A percentile compares a stretch with the other conserved stretches of the same genome.
These are phyloP conservation scores for Penicillium daleae DNA, from an alignment of 495 filamentous ascomycete genomes.

Conservation along the genomic window DNA sequence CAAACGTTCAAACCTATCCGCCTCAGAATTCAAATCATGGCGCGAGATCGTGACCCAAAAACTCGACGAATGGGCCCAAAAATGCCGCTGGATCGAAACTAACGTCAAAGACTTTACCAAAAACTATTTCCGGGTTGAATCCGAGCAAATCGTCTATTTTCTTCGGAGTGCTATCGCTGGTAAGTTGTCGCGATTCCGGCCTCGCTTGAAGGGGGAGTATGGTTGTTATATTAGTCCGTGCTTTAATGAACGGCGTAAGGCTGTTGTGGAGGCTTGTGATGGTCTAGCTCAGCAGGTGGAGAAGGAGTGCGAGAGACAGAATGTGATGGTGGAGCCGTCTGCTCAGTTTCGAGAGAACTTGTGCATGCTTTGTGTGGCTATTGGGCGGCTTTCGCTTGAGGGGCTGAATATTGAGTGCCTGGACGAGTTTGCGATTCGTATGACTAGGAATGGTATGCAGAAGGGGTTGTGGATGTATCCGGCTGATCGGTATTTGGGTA, in stretches of 20 bases:
- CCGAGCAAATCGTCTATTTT: neutral
- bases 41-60: neutral
- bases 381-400: neutral
- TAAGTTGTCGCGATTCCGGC: neutral
- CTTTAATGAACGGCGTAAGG: neutral
- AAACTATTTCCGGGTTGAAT: neutral
- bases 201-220: neutral
- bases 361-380: neutral
- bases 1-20: neutral
- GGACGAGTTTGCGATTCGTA: neutral
- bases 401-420: neutral
- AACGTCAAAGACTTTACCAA: neutral
- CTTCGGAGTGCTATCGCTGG: neutral
- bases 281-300: neutral
- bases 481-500: neutral
- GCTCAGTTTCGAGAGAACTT: neutral
- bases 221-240: neutral
- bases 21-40: neutral
- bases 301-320: neutral
- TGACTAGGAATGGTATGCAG: neutral
- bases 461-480: neutral
- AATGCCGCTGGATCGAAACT: neutral
- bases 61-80: neutral
- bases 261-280: neutral
- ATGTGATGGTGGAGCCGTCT: neutral